These are phyloP conservation scores for Penicillium angulare DNA, from an alignment of 495 filamentous ascomycete genomes.

Conservation along the genomic window DNA sequence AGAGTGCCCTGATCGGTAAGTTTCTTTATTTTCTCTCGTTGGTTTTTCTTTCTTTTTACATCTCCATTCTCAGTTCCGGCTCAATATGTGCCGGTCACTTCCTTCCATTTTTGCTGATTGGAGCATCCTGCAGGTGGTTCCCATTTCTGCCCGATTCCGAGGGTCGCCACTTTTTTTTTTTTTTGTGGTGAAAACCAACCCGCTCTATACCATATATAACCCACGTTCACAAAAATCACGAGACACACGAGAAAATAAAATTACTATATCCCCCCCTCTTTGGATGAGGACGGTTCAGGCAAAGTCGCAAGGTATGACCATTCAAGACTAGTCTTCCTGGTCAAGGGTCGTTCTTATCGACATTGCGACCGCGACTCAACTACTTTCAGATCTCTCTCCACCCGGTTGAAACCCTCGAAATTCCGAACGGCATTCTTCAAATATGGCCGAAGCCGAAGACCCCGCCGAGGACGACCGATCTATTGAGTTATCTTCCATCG, in stretches of 20 bases:
- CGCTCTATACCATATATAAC: background rate
- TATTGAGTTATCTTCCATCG: constrained; percentile 77
- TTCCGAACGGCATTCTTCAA: background rate
- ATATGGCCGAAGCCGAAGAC: constrained; percentile 31
- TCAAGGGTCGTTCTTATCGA: constrained; percentile 3
- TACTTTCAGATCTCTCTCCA: background rate
- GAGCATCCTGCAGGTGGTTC: constrained; percentile 9
- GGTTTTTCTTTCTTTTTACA: no score
- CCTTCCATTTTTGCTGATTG: constrained; percentile 7
- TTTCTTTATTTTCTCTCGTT: background rate
- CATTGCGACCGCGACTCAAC: constrained; percentile 3
- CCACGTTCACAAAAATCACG: constrained; percentile 6
- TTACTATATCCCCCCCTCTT: no score
- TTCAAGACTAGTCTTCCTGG: constrained; percentile 6
- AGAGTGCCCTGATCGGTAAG: constrained; percentile 15
- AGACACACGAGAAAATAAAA: background rate
- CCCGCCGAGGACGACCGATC: constrained; percentile 64
- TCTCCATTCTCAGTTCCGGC: no score
- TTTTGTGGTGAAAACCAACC: background rate
- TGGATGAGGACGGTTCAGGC: no score
- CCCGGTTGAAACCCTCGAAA: background rate
- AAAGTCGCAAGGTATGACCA: constrained; percentile 10
- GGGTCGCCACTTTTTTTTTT: background rate
- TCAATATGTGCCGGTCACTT: background rate
- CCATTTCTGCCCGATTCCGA: constrained; percentile 22